Conservation (phyloP, 306 rosid species). For the Fragaria iinumae region DNA sequence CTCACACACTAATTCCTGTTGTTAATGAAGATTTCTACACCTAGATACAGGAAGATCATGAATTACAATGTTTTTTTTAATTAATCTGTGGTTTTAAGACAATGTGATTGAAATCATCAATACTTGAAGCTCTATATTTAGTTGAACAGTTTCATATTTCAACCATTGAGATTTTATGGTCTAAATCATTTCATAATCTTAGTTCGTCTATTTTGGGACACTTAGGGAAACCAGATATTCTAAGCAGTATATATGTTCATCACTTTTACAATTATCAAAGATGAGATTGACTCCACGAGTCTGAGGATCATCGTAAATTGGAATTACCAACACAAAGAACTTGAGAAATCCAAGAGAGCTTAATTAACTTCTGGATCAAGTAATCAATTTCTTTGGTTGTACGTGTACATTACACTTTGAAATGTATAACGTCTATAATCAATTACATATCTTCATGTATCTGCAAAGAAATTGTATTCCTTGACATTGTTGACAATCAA, state of each 20-base stretch:
- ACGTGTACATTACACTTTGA: background rate
- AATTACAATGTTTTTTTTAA: background rate
- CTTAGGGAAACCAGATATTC: background rate
- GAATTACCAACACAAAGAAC: background rate
- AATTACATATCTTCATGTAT: conserved; percentile 31
- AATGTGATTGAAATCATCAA: background rate
- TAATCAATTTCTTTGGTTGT: background rate
- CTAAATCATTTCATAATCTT: background rate
- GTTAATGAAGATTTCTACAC: background rate
- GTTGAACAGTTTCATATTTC: background rate
- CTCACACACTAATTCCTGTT: background rate
- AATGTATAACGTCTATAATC: background rate
- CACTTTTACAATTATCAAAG: background rate
- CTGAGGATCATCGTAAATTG: background rate
- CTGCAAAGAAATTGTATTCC: conserved; percentile 47
- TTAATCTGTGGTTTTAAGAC: background rate
- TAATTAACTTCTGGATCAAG: background rate
- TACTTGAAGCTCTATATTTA: background rate
- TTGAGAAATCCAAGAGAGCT: background rate
- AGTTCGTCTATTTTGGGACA: background rate
- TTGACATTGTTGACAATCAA: conserved; percentile 36
- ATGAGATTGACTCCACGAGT: background rate
- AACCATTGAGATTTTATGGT: background rate
- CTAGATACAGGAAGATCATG: background rate
- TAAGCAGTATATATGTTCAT: background rate